Percentiles rank a stretch among this genome's conserved stretches.
Evolutionary conservation across 2,329 filamentous ascomycete genomes (phyloP).

Genomic region (Talaromyces sp.): DNA sequence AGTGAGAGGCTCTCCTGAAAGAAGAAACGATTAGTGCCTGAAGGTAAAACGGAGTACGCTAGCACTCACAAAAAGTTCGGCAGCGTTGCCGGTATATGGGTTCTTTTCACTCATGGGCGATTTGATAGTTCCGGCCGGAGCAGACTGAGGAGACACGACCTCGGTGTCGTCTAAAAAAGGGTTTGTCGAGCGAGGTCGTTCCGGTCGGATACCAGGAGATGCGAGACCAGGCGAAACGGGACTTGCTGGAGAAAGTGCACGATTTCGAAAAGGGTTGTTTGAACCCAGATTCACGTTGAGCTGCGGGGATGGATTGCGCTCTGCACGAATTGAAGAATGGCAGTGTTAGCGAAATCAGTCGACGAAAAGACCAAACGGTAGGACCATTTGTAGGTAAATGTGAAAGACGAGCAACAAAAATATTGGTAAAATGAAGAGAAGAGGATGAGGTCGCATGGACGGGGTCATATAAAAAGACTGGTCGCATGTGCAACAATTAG

Average conservation of each 20-base stretch:
- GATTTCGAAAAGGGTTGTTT: conserved; percentile 48
- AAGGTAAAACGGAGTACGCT: neutral
- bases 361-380: neutral
- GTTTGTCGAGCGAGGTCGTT: conserved; percentile 53
- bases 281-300: conserved; percentile 33
- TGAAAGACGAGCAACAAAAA: neutral
- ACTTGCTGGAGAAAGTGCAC: conserved; percentile 34
- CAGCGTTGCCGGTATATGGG: conserved; percentile 42
- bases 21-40: conserved; percentile 17
- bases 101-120: conserved; percentile 22
- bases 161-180: conserved; percentile 53
- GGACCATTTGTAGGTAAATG: neutral
- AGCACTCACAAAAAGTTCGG: conserved; percentile 57
- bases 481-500: neutral
- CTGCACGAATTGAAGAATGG: conserved; percentile 14
- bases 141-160: conserved; percentile 29
- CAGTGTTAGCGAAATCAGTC: conserved; percentile 2
- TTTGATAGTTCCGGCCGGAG: conserved; percentile 25
- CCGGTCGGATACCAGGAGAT: conserved; percentile 20
- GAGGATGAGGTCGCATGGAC: neutral
- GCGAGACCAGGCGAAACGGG: conserved; percentile 21
- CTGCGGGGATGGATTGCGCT: conserved; percentile 29
- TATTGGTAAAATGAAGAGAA: neutral
- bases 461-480: neutral
- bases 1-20: conserved; percentile 35